A percentile compares a stretch with the other conserved stretches of the same genome.
These are phyloP conservation scores for Pezicula radicicola DNA, from an alignment of 2,329 filamentous ascomycete species.

Conservation along the genomic window DNA sequence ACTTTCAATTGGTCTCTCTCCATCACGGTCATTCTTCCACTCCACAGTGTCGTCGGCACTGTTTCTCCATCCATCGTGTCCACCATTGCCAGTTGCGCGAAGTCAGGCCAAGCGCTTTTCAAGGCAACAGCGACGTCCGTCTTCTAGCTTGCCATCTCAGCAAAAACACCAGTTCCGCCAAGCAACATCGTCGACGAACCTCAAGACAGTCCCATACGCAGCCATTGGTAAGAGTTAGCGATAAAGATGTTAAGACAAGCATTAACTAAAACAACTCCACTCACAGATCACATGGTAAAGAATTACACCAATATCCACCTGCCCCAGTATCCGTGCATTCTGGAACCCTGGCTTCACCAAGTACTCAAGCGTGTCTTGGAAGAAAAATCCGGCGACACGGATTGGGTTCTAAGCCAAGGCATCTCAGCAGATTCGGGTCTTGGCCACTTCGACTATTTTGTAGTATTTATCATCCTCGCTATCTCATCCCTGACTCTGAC, in stretches of 20 bases:
- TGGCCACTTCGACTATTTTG: conserved; percentile 3
- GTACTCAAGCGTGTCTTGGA: background rate
- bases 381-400: background rate
- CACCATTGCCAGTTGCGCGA: background rate
- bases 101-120: background rate
- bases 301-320: conserved; percentile 4
- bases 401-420: background rate
- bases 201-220: conserved; percentile 1
- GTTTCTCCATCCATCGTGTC: background rate
- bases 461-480: conserved; percentile 1
- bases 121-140: background rate
- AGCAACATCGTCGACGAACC: background rate
- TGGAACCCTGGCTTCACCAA: background rate
- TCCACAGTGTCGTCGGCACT: background rate
- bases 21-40: background rate
- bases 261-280: background rate
- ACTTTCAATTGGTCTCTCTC: background rate
- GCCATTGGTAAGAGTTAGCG: background rate
- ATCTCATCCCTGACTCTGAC: conserved; percentile 1
- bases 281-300: background rate
- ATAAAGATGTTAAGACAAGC: too few relatives aligned
- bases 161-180: too few relatives aligned
- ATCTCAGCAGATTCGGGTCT: background rate
- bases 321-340: conserved; percentile 2
- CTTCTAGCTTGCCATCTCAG: background rate